Conservation (phyloP, 164 flowering plant species). For the Chloranthus sessilifolius region DNA sequence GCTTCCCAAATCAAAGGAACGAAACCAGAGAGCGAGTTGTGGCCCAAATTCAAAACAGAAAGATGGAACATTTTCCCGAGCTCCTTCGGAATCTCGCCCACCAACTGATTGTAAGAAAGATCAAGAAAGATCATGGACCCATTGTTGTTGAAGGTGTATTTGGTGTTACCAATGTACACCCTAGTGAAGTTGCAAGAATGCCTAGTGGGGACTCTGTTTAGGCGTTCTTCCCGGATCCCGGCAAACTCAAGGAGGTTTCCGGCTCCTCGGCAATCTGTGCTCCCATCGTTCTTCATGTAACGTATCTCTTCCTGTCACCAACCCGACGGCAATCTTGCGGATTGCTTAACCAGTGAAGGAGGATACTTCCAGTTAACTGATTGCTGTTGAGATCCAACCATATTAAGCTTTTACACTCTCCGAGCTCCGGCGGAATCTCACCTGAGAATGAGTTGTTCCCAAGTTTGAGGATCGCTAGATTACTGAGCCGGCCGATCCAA, state of each 20-base stretch:
- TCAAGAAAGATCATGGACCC: conserved; percentile 95
- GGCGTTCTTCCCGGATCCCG: conserved; percentile 58
- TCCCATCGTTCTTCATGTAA: conserved; percentile 78
- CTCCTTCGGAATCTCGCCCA: conserved; percentile 78
- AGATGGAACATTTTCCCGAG: conserved; percentile 68
- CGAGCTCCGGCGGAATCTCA: conserved; percentile 72
- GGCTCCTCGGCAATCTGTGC: conserved; percentile 75
- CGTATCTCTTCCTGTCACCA: conserved; percentile 63
- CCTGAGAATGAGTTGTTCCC: conserved; percentile 84
- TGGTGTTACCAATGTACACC: conserved; percentile 51
- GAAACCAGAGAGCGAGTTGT: conserved; percentile 66
- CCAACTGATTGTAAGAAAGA: conserved; percentile 61
- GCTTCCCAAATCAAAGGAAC: conserved; percentile 68
- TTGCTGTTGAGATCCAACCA: conserved; percentile 97
- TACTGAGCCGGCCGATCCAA: conserved; percentile 52
- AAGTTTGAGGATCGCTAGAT: conserved; percentile 83
- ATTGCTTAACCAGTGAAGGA: conserved; percentile 55
- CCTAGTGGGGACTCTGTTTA: conserved; percentile 51
- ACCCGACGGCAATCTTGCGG: conserved; percentile 62
- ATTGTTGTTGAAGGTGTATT: conserved; percentile 68
- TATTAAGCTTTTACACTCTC: conserved; percentile 79
- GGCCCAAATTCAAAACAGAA: conserved; percentile 66
- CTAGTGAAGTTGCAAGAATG: conserved; percentile 74
- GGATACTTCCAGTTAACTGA: conserved; percentile 60
- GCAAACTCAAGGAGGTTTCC: conserved; percentile 88